A percentile compares a stretch with the other conserved stretches of the same genome.
Evolutionary conservation across 2,329 filamentous ascomycete genomes (phyloP).

Genomic region (Verticillium albo-atrum): DNA sequence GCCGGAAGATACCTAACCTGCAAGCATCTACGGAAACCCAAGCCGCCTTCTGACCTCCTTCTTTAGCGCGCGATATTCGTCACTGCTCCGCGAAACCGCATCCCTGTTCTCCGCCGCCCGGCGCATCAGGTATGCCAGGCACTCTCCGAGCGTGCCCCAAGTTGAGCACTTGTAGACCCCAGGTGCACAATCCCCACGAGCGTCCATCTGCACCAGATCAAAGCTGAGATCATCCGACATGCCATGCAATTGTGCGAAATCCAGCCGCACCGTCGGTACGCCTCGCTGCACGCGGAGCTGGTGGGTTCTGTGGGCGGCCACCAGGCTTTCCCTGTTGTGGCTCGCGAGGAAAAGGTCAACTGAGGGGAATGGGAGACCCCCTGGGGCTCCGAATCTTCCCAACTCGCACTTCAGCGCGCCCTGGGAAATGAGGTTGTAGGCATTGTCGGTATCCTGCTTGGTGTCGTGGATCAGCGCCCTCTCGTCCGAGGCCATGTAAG

Average conservation of each 20-base stretch:
- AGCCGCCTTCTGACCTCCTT: constrained; percentile 25
- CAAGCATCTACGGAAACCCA: constrained; percentile 1
- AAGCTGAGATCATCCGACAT: constrained; percentile 55
- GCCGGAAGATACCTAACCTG: neutral
- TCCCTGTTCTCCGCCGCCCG: constrained; percentile 23
- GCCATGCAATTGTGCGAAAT: constrained; percentile 50
- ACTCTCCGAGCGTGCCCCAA: constrained; percentile 21
- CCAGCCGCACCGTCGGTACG: constrained; percentile 29
- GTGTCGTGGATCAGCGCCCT: constrained; percentile 44
- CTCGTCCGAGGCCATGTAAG: constrained; percentile 47
- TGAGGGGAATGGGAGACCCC: constrained; percentile 30
- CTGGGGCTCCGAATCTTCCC: constrained; percentile 3
- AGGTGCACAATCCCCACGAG: neutral
- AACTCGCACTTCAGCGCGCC: constrained; percentile 35
- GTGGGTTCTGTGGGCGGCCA: constrained; percentile 35
- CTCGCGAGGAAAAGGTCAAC: constrained; percentile 48
- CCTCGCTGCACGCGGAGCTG: constrained; percentile 29
- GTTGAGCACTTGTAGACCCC: constrained; percentile 21
- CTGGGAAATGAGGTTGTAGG: constrained; percentile 45
- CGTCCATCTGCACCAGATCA: constrained; percentile 31
- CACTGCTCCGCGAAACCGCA: constrained; percentile 24
- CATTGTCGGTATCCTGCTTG: constrained; percentile 46
- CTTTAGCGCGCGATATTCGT: constrained; percentile 24
- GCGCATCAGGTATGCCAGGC: constrained; percentile 19
- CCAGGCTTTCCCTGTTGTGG: constrained; percentile 40